These are phyloP conservation scores for Solanum dulcamara DNA, from an alignment of 257 asterid genomes.

Conservation along the genomic window DNA sequence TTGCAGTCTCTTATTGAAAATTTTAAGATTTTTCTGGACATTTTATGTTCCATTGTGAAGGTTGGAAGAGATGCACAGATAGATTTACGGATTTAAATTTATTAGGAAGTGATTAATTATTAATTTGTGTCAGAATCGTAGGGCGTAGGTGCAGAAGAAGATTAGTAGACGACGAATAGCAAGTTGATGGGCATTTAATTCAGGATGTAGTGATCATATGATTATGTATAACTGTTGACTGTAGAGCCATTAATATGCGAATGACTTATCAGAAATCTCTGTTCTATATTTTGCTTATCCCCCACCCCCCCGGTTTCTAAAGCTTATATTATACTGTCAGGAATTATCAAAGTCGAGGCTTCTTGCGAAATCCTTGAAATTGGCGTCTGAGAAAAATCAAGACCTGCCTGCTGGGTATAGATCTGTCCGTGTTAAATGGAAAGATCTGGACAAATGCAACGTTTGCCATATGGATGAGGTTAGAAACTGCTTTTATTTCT, in stretches of 20 bases:
- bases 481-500: slow-evolving; percentile 7
- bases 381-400: slow-evolving; percentile 35
- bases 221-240: background rate
- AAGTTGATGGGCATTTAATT: background rate
- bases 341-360: slow-evolving; percentile 49
- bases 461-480: slow-evolving; percentile 99
- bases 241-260: background rate
- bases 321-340: slow-evolving; percentile 19
- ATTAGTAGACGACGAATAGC: background rate
- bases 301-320: too few species aligned
- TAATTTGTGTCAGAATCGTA: background rate
- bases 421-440: slow-evolving; percentile 85
- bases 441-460: slow-evolving; percentile 95
- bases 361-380: slow-evolving; percentile 37
- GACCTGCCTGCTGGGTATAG: slow-evolving; percentile 51
- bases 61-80: background rate
- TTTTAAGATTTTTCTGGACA: background rate
- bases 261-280: background rate
- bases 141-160: background rate
- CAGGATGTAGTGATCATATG: background rate
- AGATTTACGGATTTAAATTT: background rate
- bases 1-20: background rate
- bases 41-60: background rate
- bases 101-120: background rate
- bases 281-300: background rate